Evolutionary conservation across 768 basidiomycete species (phyloP), one percentile per base, ranked within the genome.

Genomic region (Mycena rebaudengoi): DNA sequence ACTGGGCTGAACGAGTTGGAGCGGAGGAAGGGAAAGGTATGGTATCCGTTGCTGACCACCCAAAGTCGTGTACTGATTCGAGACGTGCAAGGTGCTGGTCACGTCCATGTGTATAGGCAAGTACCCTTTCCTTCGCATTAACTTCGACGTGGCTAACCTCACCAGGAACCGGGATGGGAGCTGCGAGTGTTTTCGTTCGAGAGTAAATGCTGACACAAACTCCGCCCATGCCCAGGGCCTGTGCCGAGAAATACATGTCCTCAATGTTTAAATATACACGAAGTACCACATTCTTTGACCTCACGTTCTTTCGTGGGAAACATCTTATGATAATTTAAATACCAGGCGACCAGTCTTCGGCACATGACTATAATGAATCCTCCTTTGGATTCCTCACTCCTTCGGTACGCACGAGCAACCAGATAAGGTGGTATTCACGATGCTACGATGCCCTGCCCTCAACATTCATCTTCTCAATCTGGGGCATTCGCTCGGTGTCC

Each of bases 141-240:
- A n/a, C n/a, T n/a, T n/a, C n/a, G n/a, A n/a, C n/a, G n/a, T n/a
- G n/a, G n/a, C n/a, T n/a, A n/a, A n/a, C n/a, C n/a, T n/a, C n/a
- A n/a, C n/a, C n/a, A n/a, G n/a, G n/a, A 18, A 90, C 90, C 13
- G 92, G 94, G n/a, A 95, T 95, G 93, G 94, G 94, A n/a, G 94
- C 93, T 10, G 92, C 91, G 20, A 89, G 80, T 1, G 80, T 93
- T 16, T 93, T 94, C 75, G 76, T 92, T 3, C 79, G 84, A 50
- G 90, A 91, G 37, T 26, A 14, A n/a, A n/a, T n/a, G n/a, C n/a
- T n/a, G n/a, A n/a, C n/a, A n/a, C n/a, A n/a, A n/a, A n/a, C n/a
- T n/a, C n/a, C n/a, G n/a, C n/a, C n/a, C n/a, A n/a, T n/a, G n/a
- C n/a, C n/a, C n/a, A n/a, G n/a, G n/a, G n/a, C n/a, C n/a, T n/a